Base-by-base conservation (phyloP, 208 protist genomes). In the Leishmania mexicana region DNA sequence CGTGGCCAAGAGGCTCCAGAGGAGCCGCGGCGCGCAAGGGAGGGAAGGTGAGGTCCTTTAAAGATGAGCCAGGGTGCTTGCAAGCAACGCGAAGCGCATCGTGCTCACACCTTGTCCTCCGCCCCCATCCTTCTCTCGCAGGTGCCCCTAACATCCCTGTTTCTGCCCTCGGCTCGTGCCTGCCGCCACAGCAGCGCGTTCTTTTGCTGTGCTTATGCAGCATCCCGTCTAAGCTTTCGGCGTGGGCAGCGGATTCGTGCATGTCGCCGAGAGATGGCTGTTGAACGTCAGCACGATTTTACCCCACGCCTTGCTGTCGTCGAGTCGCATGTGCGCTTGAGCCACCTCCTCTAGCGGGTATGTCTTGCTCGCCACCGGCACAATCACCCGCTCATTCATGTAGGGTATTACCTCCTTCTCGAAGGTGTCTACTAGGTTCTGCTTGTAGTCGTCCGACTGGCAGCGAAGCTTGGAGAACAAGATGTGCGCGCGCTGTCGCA, bases 391-490 rank as follows among this genome's bases (percentile, higher is more conserved):
- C 47, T 91, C 83, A 19, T 78, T 76, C 67, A 95, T 78, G 84
- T 89, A 85, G 58, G 94, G 90, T 38, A 94, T 80, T 35, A 93
- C 81, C 78, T 94, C 94, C 83, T 85, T 78, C 78, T 85, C 78
- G 62, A 97, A 95, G 47, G 73, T 78, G 47, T 70, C 35, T 24
- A 95, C 89, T 17, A 97, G 81, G 47, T 82, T 65, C 71, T 86
- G 81, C 79, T 93, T 94, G 85, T 96, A 97, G 35, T 85, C 87
- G 40, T 83, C 68, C 28, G 78, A 75, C 71, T 92, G 88, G 80
- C 86, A 87, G 47, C 94, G 93, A 31, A 96, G 85, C 76, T 89
- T 95, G 31, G 93, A 94, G 80, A 94, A 97, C 67, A 92, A 84
- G 72, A 97, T 76, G 42, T 85, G 83, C 1, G 88, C 90, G 13